A percentile compares a stretch with the other conserved stretches of the same genome.
Conservation (phyloP, 1,284 basidiomycete species). For the Thecaphora thlaspeos region DNA sequence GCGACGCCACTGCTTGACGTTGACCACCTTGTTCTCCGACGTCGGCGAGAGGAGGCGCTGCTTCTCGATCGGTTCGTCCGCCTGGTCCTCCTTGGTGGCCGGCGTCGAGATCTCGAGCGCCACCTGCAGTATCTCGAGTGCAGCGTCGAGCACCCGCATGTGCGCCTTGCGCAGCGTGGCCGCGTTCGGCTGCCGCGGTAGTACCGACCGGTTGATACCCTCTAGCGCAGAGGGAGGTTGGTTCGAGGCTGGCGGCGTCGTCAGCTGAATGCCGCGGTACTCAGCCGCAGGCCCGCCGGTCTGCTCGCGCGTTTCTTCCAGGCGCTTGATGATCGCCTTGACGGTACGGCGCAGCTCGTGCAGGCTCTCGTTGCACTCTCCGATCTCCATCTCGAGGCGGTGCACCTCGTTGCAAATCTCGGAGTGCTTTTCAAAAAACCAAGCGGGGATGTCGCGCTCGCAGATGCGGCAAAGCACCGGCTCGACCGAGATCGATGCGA, state of each 20-base stretch:
- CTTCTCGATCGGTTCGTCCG: constrained; percentile 80
- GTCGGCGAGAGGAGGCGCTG: constrained; percentile 76
- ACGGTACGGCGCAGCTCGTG: constrained; percentile 77
- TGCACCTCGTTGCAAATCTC: constrained; percentile 98
- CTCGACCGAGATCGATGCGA: constrained; percentile 61
- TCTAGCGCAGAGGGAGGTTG: constrained; percentile 58
- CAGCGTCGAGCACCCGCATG: constrained; percentile 72
- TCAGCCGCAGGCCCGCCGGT: constrained; percentile 62
- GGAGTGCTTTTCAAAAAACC: constrained; percentile 99
- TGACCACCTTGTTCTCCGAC: constrained; percentile 44
- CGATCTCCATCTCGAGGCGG: constrained; percentile 90
- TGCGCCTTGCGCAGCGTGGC: constrained; percentile 58
- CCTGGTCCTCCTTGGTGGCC: constrained; percentile 75
- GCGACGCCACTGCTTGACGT: constrained; percentile 42
- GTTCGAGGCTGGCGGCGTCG: constrained; percentile 43
- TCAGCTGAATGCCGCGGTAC: constrained; percentile 77
- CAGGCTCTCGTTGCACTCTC: constrained; percentile 88
- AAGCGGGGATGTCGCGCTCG: constrained; percentile 91
- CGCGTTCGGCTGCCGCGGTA: constrained; percentile 37
- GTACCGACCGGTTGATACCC: constrained; percentile 43
- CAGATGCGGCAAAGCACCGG: constrained; percentile 97
- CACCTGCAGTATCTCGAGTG: constrained; percentile 78
- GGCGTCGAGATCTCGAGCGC: constrained; percentile 84
- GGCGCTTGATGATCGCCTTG: constrained; percentile 31
- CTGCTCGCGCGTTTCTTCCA: constrained; percentile 30